A percentile compares a stretch with the other conserved stretches of the same genome.
These are phyloP conservation scores for Tubosaeta brunneosetosa DNA, from an alignment of 768 basidiomycete species.

Conservation along the genomic window DNA sequence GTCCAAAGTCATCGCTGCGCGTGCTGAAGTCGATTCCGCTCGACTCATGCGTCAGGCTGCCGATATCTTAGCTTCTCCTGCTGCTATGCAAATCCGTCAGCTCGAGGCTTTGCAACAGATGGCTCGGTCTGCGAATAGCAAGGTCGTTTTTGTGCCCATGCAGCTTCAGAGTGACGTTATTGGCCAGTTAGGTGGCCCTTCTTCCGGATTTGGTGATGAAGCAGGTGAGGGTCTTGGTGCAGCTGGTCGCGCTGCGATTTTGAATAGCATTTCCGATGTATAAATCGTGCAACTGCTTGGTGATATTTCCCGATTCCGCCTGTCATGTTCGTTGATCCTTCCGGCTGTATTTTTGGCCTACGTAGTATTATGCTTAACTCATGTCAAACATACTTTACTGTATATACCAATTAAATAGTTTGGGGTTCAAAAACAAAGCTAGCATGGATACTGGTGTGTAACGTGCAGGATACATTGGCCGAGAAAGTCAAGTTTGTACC, in stretches of 20 bases:
- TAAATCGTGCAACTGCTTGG: slow-evolving; percentile 5
- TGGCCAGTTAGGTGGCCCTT: slow-evolving; percentile 37
- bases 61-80: slow-evolving; percentile 89
- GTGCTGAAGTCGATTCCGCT: slow-evolving; percentile 93
- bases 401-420: slow-evolving; percentile 5
- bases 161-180: slow-evolving; percentile 74
- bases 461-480: slow-evolving; percentile 9
- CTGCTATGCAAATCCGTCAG: slow-evolving; percentile 98
- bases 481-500: slow-evolving; percentile 10
- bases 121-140: slow-evolving; percentile 84
- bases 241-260: slow-evolving; percentile 22
- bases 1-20: slow-evolving; percentile 91
- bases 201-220: too few species aligned
- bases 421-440: neutral
- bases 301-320: neutral
- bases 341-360: slow-evolving; percentile 13
- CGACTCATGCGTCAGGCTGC: slow-evolving; percentile 96
- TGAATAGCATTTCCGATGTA: slow-evolving; percentile 23
- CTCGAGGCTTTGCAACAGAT: slow-evolving; percentile 94
- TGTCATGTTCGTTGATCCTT: neutral
- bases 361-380: neutral
- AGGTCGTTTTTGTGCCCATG: slow-evolving; percentile 95
- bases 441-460: neutral
- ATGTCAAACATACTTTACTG: slow-evolving; percentile 1
- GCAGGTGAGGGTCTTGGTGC: slow-evolving; percentile 21